phyloP scores from a whole-genome alignment of 805 yeast genomes.

The Monosporozyma yasuniensis region DNA sequence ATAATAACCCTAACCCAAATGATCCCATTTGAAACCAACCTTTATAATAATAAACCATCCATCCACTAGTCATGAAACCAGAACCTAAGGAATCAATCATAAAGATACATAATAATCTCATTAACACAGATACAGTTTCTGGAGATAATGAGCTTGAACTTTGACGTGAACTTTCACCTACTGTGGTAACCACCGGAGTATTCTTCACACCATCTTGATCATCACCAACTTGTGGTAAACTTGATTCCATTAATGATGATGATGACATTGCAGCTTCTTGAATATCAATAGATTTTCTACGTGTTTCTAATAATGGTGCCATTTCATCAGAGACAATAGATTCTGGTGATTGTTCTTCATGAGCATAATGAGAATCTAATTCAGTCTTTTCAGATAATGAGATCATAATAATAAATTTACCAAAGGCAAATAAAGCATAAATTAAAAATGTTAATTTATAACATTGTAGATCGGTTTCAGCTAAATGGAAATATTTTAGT shows the following conservation, averaged over 20 bases:
- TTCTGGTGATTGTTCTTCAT: slow-evolving; percentile 8
- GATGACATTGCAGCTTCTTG: background rate
- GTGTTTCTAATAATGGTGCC: slow-evolving; percentile 18
- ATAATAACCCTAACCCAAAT: slow-evolving; percentile 53
- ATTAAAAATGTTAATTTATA: slow-evolving; percentile 50
- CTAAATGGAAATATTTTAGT: slow-evolving; percentile 31
- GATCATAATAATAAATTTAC: slow-evolving; percentile 44
- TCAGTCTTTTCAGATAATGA: slow-evolving; percentile 49
- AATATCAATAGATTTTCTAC: slow-evolving; percentile 1
- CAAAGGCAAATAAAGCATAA: slow-evolving; percentile 46
- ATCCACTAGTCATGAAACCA: slow-evolving; percentile 82
- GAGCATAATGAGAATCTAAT: slow-evolving; percentile 21
- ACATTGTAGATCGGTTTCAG: slow-evolving; percentile 31
- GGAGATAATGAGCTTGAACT: slow-evolving; percentile 27
- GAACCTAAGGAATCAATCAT: slow-evolving; percentile 82
- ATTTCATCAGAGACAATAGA: slow-evolving; percentile 20
- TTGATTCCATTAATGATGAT: background rate
- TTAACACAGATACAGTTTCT: slow-evolving; percentile 36
- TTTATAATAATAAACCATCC: slow-evolving; percentile 78
- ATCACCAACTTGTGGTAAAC: background rate
- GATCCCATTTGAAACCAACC: slow-evolving; percentile 46
- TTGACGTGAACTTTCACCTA: too few species aligned
- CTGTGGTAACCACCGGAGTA: background rate
- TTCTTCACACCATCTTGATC: background rate
- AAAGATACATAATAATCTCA: slow-evolving; percentile 49